Conservation (phyloP, 768 basidiomycete species). For the Psilocybe sp. region DNA sequence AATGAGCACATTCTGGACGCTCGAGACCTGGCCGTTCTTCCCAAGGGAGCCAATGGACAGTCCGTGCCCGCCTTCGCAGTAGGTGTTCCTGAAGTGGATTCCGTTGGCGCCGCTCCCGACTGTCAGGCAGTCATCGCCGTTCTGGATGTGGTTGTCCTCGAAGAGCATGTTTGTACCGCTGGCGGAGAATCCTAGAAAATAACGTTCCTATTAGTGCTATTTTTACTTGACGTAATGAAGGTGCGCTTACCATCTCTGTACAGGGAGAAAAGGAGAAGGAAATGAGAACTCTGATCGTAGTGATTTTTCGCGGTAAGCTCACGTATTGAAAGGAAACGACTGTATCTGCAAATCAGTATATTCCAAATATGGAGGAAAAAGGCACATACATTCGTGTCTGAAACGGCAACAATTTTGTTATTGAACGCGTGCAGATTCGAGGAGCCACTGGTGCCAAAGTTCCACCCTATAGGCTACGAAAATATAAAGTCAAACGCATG, state of each 20-base stretch:
- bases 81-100: conserved; percentile 49
- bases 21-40: conserved; percentile 41
- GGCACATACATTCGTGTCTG: conserved; percentile 34
- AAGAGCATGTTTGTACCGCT: conserved; percentile 56
- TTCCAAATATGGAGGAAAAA: background rate
- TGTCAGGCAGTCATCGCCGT: conserved; percentile 63
- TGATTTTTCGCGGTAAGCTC: no score
- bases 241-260: conserved; percentile 31
- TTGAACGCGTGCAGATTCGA: conserved; percentile 49
- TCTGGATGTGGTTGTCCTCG: conserved; percentile 54
- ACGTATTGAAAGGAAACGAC: conserved; percentile 66
- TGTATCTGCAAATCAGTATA: conserved; percentile 13
- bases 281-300: no score
- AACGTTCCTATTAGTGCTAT: background rate
- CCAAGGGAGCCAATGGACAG: conserved; percentile 56
- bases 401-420: conserved; percentile 53
- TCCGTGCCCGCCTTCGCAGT: conserved; percentile 59
- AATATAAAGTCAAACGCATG: background rate
- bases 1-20: conserved; percentile 58
- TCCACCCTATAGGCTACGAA: conserved; percentile 54
- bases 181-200: conserved; percentile 44
- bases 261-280: no score
- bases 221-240: background rate
- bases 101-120: conserved; percentile 55
- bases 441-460: conserved; percentile 50